Evolutionary conservation across 495 filamentous ascomycete species (phyloP), one percentile per base, ranked within the genome.

Genomic region (Letharia columbiana): DNA sequence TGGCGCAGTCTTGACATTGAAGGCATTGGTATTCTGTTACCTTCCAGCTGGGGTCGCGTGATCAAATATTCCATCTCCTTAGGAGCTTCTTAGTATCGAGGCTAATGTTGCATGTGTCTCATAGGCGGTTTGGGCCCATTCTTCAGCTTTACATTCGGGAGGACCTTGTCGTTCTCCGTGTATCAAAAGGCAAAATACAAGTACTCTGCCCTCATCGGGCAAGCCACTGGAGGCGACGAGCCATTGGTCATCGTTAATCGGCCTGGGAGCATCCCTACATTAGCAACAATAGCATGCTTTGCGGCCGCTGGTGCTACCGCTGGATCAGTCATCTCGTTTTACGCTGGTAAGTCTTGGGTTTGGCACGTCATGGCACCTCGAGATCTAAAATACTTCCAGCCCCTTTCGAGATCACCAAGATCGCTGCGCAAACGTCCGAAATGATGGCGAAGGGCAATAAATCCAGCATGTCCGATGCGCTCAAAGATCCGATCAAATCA

Each of bases 381-480:
- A 20, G 49, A 11, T 28, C 33, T 44, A 49, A 65, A 9, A 28
- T 1, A 11, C 37, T 57, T 35, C 2, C 63, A 91, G 88, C 89
- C 72, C 90, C 90, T 41, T 92, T 93, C 71, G 90, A 93, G 73
- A 79, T 93, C 71, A 91, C 90, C 35, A 93, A 93, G 75, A 75
- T 91, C 39, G 90, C 86, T 67, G 88, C 89, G 11, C 90, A 93
- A 74, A 80, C 91, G 23, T 90, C 90, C 5, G 83, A 89, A 31
- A 76, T 92, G 65, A 85, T 91, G 84, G 86, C 79, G 11, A 75
- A 80, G 23, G 75, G 81, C 23, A 85, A 84, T 56, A 81, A 81
- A 70, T 71, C 76, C 23, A 84, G 82, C 68, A 77, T 85, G 50
- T 82, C 82, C 67, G 81, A 87, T 67, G 81, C 80, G 56, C 77